Evolutionary conservation across 1,139 yeast genomes (phyloP).

Genomic region (Keqinozyma sinolaborantium): DNA sequence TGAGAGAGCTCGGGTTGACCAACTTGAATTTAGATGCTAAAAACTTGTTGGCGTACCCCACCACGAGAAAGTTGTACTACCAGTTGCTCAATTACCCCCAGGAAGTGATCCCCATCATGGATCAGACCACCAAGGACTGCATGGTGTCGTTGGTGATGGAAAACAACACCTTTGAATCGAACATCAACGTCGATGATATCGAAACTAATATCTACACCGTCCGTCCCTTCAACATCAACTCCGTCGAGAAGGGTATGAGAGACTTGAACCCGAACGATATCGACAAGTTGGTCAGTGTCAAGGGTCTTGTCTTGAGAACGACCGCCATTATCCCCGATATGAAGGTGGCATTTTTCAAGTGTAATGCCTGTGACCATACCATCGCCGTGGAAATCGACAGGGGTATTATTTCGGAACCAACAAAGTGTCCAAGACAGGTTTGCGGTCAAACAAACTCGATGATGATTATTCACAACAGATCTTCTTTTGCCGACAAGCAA

Average conservation of each 20-base stretch:
- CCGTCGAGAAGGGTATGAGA: conserved; percentile 76
- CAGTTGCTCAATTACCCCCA: conserved; percentile 92
- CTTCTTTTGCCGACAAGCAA: conserved; percentile 92
- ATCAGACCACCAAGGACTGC: conserved; percentile 89
- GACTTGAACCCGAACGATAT: conserved; percentile 94
- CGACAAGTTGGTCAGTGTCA: conserved; percentile 85
- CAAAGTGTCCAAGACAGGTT: conserved; percentile 82
- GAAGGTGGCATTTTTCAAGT: conserved; percentile 95
- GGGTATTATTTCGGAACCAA: conserved; percentile 91
- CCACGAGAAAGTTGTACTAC: conserved; percentile 74
- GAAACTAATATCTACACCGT: conserved; percentile 83
- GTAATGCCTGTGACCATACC: conserved; percentile 93
- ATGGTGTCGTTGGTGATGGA: conserved; percentile 77
- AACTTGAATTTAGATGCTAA: conserved; percentile 82
- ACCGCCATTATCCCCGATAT: conserved; percentile 95
- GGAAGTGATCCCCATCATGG: conserved; percentile 97
- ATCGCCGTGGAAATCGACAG: conserved; percentile 90
- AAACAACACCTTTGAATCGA: conserved; percentile 27
- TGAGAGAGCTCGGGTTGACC: conserved; percentile 76
- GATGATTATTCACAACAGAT: conserved; percentile 88
- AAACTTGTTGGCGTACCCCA: conserved; percentile 72
- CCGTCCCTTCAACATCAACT: conserved; percentile 77
- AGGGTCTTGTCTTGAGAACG: conserved; percentile 86
- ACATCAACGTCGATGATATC: conserved; percentile 54
- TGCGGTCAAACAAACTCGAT: conserved; percentile 87